These are phyloP conservation scores for Maudiozyma pseudohumilis DNA, from an alignment of 805 yeast genomes.

Conservation along the genomic window DNA sequence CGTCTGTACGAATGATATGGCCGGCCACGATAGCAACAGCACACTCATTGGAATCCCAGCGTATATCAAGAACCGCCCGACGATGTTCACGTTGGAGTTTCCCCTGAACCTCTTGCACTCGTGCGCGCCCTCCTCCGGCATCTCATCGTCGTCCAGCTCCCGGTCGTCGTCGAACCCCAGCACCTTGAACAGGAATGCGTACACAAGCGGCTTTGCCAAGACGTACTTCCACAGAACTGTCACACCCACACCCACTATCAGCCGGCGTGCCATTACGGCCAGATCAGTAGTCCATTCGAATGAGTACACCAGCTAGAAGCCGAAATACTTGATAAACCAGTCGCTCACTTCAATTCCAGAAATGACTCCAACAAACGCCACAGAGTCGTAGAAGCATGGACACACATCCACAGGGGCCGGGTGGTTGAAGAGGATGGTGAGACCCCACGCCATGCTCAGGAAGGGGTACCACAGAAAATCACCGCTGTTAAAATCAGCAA, in stretches of 20 bases:
- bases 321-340: conserved; percentile 34
- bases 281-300: conserved; percentile 9
- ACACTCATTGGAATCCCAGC: conserved; percentile 66
- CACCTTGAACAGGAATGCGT: conserved; percentile 33
- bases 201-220: conserved; percentile 56
- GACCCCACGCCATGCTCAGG: conserved; percentile 31
- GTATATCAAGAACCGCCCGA: conserved; percentile 70
- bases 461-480: conserved; percentile 29
- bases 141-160: conserved; percentile 11
- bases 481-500: conserved; percentile 9
- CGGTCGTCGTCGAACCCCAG: conserved; percentile 19
- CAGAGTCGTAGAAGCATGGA: conserved; percentile 93
- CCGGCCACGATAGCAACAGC: conserved; percentile 16
- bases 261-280: conserved; percentile 33
- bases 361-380: conserved; percentile 84
- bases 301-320: conserved; percentile 8
- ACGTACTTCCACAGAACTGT: conserved; percentile 65
- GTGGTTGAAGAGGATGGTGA: conserved; percentile 53
- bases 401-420: conserved; percentile 85
- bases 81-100: conserved; percentile 64
- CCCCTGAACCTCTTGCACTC: conserved; percentile 42
- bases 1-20: not conserved
- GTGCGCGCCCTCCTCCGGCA: conserved; percentile 14
- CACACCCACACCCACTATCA: conserved; percentile 48
- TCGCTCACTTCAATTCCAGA: conserved; percentile 63